These are phyloP conservation scores for Lagenidium sp. DNA, from an alignment of 352 stramenopile genomes.

Conservation along the genomic window DNA sequence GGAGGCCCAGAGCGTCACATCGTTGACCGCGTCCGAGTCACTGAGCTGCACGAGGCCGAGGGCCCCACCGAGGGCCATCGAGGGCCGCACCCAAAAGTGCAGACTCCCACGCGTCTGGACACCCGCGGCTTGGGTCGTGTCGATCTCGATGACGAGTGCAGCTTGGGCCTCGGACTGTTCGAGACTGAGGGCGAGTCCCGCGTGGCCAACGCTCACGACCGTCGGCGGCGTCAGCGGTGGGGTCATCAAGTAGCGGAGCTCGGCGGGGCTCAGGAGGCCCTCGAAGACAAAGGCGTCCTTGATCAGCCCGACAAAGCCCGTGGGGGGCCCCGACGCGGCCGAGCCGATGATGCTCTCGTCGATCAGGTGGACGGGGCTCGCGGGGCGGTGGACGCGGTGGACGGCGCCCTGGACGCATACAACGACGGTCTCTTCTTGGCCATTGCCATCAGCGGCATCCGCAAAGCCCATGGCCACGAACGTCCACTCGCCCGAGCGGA, in stretches of 20 bases:
- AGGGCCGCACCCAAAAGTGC: slow-evolving; percentile 1
- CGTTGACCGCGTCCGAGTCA: neutral
- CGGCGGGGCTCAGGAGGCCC: slow-evolving; percentile 18
- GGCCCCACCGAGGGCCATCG: neutral
- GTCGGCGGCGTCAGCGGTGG: too few relatives aligned
- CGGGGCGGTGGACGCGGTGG: neutral
- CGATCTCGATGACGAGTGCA: slow-evolving; percentile 1
- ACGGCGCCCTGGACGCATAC: neutral
- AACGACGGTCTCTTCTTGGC: too few relatives aligned
- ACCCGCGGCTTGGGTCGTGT: neutral
- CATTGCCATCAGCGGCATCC: too few relatives aligned
- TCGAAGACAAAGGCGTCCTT: slow-evolving; percentile 40
- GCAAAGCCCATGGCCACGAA: slow-evolving; percentile 34
- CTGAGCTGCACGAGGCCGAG: neutral
- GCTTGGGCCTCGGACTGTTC: neutral
- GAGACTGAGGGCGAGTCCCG: slow-evolving; percentile 18
- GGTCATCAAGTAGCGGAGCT: slow-evolving; percentile 34
- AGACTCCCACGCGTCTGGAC: neutral
- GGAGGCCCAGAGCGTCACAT: slow-evolving; percentile 3
- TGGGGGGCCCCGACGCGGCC: slow-evolving; percentile 7
- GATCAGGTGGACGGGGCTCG: slow-evolving; percentile 7
- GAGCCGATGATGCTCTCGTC: slow-evolving; percentile 9
- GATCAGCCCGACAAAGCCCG: slow-evolving; percentile 8
- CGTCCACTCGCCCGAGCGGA: slow-evolving; percentile 15
- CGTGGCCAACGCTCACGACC: slow-evolving; percentile 13